These are phyloP conservation scores for Rubia occidens DNA, from an alignment of 305 asterid genomes.

Conservation along the genomic window DNA sequence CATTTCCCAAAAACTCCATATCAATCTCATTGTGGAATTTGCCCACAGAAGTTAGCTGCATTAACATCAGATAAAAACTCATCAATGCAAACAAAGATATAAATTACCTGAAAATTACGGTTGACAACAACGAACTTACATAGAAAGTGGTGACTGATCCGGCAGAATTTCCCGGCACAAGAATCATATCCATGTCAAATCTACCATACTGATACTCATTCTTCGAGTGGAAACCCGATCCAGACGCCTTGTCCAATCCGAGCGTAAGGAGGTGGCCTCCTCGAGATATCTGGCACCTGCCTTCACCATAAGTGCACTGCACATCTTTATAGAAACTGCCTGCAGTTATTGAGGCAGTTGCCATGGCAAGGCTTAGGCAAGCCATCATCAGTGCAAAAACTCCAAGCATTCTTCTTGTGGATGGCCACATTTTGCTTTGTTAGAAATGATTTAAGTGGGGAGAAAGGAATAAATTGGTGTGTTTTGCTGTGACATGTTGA, in stretches of 20 bases:
- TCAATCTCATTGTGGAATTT: slow-evolving; percentile 9
- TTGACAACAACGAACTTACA: slow-evolving; percentile 16
- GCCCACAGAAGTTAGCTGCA: slow-evolving; percentile 11
- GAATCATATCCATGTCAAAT: slow-evolving; percentile 37
- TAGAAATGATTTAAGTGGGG: not conserved
- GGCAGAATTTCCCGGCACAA: slow-evolving; percentile 43
- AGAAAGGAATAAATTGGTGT: not conserved
- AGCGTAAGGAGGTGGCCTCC: slow-evolving; percentile 29
- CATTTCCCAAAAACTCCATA: slow-evolving; percentile 12
- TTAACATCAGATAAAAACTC: not conserved
- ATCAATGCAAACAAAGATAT: not conserved
- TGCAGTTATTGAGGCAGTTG: slow-evolving; percentile 12
- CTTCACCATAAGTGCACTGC: slow-evolving; percentile 32
- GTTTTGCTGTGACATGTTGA: not conserved
- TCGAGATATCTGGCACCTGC: slow-evolving; percentile 25
- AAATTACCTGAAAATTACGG: not conserved
- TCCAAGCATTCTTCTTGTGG: not conserved
- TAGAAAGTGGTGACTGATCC: slow-evolving; percentile 44
- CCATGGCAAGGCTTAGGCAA: slow-evolving; percentile 8
- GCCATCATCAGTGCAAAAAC: slow-evolving; percentile 2
- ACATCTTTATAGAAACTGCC: slow-evolving; percentile 28
- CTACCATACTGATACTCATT: slow-evolving; percentile 31
- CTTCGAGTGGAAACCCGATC: slow-evolving; percentile 38
- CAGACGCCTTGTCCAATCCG: slow-evolving; percentile 29
- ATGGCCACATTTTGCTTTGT: slow-evolving; percentile 6